phyloP scores from a whole-genome alignment of 768 basidiomycete genomes.

The Suillus placidus region DNA sequence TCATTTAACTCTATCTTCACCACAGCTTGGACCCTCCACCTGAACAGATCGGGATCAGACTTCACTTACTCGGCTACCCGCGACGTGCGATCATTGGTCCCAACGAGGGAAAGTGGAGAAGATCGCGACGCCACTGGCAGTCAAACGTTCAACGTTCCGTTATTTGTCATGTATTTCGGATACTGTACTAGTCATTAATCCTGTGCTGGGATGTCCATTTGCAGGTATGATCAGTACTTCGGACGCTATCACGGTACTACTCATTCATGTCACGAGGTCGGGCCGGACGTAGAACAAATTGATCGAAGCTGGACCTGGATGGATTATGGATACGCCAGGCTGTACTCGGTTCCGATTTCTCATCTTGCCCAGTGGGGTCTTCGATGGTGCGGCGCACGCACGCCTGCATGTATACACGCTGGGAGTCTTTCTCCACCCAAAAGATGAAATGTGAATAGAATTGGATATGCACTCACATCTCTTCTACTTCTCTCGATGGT shows the following conservation, averaged over 20 bases:
- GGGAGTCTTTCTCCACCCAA: neutral
- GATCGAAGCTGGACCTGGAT: neutral
- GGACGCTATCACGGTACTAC: neutral
- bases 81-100: neutral
- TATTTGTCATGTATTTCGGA: neutral
- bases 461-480: neutral
- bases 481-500: neutral
- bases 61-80: neutral
- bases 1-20: neutral
- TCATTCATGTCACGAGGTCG: neutral
- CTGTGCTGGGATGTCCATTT: neutral
- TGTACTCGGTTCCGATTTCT: conserved; percentile 1
- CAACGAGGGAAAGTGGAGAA: neutral
- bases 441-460: neutral
- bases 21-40: too few relatives aligned
- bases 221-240: neutral
- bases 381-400: neutral
- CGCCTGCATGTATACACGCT: neutral
- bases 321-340: neutral
- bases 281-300: neutral
- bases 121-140: neutral
- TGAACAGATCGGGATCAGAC: neutral
- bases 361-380: neutral
- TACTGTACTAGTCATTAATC: neutral
- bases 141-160: neutral